Percentiles rank a stretch among this genome's conserved stretches.
phyloP scores from a whole-genome alignment of 2,329 filamentous ascomycete genomes.

The Hortaea werneckii region DNA sequence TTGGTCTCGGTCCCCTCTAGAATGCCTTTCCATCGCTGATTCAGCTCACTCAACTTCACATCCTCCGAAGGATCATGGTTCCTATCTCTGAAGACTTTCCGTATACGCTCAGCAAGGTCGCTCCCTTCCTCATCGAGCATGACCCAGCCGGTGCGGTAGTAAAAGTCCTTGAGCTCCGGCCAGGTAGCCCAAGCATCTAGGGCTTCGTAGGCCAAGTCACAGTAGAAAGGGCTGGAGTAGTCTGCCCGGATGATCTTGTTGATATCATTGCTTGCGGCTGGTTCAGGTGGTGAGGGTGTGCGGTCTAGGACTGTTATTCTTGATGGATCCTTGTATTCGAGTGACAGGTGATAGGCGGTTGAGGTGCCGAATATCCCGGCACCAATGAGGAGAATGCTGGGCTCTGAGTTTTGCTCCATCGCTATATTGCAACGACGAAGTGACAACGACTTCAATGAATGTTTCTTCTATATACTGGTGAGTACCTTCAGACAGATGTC shows the following conservation, averaged over 20 bases:
- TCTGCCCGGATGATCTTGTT: slow-evolving; percentile 19
- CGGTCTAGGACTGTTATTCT: slow-evolving; percentile 49
- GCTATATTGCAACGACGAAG: too few relatives aligned
- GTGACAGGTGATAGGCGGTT: too few relatives aligned
- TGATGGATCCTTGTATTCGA: slow-evolving; percentile 36
- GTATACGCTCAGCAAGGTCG: slow-evolving; percentile 42
- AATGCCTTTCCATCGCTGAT: too few relatives aligned
- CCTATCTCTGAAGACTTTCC: slow-evolving; percentile 43
- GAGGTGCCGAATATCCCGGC: too few relatives aligned
- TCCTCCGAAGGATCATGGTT: slow-evolving; percentile 31
- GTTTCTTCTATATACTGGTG: too few relatives aligned
- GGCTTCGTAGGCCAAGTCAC: slow-evolving; percentile 27
- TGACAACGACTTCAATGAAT: too few relatives aligned
- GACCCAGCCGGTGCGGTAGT: slow-evolving; percentile 53
- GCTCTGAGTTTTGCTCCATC: too few relatives aligned
- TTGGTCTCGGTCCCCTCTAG: too few relatives aligned
- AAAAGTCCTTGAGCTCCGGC: slow-evolving; percentile 30
- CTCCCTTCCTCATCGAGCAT: slow-evolving; percentile 42
- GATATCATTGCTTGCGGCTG: slow-evolving; percentile 18
- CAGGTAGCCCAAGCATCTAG: slow-evolving; percentile 29
- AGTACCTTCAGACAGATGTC: too few relatives aligned
- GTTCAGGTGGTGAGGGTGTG: slow-evolving; percentile 38
- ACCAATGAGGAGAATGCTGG: too few relatives aligned
- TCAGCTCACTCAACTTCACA: too few relatives aligned
- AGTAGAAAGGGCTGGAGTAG: slow-evolving; percentile 18